Evolutionary conservation across 1,284 basidiomycete species (phyloP).

Genomic region (Pseudozyma flocculosa): DNA sequence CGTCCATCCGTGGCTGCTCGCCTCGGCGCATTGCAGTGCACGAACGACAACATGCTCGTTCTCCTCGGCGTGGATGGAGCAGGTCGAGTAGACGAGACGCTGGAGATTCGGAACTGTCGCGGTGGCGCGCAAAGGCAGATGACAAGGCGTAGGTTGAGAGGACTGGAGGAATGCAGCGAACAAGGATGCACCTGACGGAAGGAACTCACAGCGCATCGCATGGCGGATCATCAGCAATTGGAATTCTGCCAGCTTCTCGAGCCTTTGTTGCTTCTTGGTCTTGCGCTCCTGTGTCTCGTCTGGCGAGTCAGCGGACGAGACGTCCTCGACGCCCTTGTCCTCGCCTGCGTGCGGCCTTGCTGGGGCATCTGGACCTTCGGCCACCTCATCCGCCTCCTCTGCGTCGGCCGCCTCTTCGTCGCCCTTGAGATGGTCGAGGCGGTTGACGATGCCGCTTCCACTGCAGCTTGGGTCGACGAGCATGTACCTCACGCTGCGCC

Average conservation of each 20-base stretch:
- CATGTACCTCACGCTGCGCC: slow-evolving; percentile 38
- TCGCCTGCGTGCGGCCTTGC: slow-evolving; percentile 11
- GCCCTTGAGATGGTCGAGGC: slow-evolving; percentile 45
- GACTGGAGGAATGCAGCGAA: no score
- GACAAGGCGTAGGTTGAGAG: no score
- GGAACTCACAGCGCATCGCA: slow-evolving; percentile 84
- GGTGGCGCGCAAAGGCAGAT: not conserved
- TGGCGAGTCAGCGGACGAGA: slow-evolving; percentile 5
- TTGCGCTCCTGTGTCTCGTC: not conserved
- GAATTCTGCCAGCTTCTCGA: slow-evolving; percentile 40
- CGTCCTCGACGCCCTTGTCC: slow-evolving; percentile 17
- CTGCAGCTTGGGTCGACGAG: slow-evolving; percentile 52
- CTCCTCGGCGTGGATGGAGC: slow-evolving; percentile 84
- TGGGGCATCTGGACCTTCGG: not conserved
- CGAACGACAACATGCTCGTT: slow-evolving; percentile 79
- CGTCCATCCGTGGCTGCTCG: slow-evolving; percentile 27
- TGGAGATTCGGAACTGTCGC: slow-evolving; percentile 64
- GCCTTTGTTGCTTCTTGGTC: slow-evolving; percentile 10
- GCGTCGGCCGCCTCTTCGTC: slow-evolving; percentile 28
- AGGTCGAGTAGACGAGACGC: slow-evolving; percentile 92
- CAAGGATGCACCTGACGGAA: no score
- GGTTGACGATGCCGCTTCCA: slow-evolving; percentile 51
- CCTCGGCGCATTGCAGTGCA: slow-evolving; percentile 35
- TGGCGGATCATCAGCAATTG: slow-evolving; percentile 92
- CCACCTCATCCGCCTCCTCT: not conserved